These are phyloP conservation scores for Anthostomella pinea DNA, from an alignment of 2,329 filamentous ascomycete species.

Conservation along the genomic window DNA sequence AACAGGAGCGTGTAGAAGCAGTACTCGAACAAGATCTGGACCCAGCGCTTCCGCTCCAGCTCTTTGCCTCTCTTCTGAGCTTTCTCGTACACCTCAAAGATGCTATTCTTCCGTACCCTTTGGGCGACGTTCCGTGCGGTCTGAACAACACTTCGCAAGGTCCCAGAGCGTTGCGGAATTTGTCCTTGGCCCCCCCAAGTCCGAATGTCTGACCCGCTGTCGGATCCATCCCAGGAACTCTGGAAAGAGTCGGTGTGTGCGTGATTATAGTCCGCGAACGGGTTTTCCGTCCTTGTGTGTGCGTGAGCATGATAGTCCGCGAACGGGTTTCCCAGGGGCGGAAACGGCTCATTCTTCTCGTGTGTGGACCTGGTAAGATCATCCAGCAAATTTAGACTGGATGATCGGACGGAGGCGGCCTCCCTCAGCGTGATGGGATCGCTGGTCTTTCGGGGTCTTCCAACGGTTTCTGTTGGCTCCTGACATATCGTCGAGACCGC, in stretches of 20 bases:
- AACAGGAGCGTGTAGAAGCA: conserved; percentile 26
- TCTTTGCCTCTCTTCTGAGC: conserved; percentile 14
- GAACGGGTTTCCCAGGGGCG: too few relatives aligned
- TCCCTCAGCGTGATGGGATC: conserved; percentile 1
- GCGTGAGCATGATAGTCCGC: too few relatives aligned
- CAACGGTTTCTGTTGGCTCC: not conserved
- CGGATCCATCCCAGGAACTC: too few relatives aligned
- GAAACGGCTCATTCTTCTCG: too few relatives aligned
- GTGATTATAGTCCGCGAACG: too few relatives aligned
- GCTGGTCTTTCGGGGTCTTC: not conserved
- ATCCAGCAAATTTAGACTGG: not conserved
- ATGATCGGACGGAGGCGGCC: conserved; percentile 1
- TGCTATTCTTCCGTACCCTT: conserved; percentile 4
- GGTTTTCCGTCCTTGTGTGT: too few relatives aligned
- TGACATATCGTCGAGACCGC: not conserved
- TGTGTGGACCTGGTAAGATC: not conserved
- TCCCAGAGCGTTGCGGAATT: too few relatives aligned
- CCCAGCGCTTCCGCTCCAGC: conserved; percentile 19
- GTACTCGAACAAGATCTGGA: conserved; percentile 19
- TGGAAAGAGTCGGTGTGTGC: too few relatives aligned
- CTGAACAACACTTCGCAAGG: conserved; percentile 7
- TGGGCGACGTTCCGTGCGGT: conserved; percentile 6
- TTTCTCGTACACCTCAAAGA: conserved; percentile 17
- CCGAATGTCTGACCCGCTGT: too few relatives aligned
- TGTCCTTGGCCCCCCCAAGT: too few relatives aligned